These are phyloP conservation scores for Didymella exigua DNA, from an alignment of 2,329 filamentous ascomycete genomes.

Conservation along the genomic window DNA sequence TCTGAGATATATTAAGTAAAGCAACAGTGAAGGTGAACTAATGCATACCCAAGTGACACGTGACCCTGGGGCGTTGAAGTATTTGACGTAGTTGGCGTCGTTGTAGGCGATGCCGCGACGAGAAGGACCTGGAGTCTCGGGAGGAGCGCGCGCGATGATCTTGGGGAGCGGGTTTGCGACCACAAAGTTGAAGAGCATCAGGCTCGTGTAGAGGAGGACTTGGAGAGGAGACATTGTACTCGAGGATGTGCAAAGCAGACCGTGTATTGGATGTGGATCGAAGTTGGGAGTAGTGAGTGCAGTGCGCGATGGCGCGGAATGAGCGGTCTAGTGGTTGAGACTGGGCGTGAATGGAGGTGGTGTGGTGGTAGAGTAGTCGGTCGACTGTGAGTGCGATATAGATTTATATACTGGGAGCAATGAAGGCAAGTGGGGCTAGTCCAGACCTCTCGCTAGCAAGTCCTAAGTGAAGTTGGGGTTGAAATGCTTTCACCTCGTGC, in stretches of 20 bases:
- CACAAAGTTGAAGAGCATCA: neutral
- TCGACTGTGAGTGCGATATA: neutral
- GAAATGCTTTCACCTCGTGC: neutral
- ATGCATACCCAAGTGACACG: conserved; percentile 57
- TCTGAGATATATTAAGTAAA: conserved; percentile 17
- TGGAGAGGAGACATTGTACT: neutral
- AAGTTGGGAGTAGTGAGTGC: neutral
- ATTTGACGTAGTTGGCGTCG: conserved; percentile 55
- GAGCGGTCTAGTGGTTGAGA: neutral
- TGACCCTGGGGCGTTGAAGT: conserved; percentile 52
- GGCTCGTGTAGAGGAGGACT: neutral
- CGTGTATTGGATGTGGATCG: neutral
- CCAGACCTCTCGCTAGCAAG: neutral
- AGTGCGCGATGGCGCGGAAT: neutral
- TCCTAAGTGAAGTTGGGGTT: neutral
- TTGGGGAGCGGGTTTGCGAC: neutral
- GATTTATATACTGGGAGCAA: neutral
- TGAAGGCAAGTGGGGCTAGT: neutral
- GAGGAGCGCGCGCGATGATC: neutral
- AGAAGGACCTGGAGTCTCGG: conserved; percentile 46
- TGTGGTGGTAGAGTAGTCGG: neutral
- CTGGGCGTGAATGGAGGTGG: neutral
- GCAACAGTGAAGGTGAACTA: accelerated
- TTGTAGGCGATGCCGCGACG: conserved; percentile 71
- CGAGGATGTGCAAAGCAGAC: neutral